Base-by-base conservation (phyloP, 2,329 filamentous ascomycete species). In the Pseudocercospora vitis region DNA sequence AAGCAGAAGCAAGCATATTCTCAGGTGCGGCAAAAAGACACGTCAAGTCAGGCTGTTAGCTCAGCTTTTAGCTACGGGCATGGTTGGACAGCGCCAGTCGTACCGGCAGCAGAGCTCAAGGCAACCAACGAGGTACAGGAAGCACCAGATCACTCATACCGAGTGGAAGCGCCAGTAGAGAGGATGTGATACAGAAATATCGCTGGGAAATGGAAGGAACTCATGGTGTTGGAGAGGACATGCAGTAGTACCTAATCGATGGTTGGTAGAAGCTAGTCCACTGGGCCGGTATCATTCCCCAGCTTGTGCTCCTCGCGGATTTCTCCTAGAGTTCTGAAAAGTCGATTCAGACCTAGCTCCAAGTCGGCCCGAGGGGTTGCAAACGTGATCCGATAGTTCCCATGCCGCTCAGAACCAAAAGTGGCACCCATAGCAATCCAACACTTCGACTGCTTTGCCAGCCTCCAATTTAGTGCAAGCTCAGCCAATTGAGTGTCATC, bases 381-480 rank as follows among this genome's bases (percentile, higher is more conserved):
- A 28, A 53, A 54, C 12, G 52, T 50, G 19, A 50, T 54, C 6
- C 52, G 46, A 50, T 50, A 45, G 18, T 50, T 42, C 3, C 46
- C 46, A 39, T 44, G 24, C 29, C 39, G 45, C 21, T 46, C 52
- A 24, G 35, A 32, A 8, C 28, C 39, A 23, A 54, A 44, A 3
- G 35, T 50, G 7, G 47, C 52, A 12, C 46, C 52, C 35, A 50
- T 50, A 3, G 52, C 45, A n/a, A 50, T 40, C 29, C 46, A 50
- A 0, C 39, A 26, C 16, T 50, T 40, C n/a, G n/a, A n/a, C n/a
- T 16, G 40, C 46, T 39, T 31, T 50, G 6, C 52, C 7, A 46
- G 39, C 7, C 47, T 21, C 52, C 47, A 49, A 9, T 21, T 37
- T 11, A 50, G 19, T n/a, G 39, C 21, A 9, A 50, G 33, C 14